Conservation (phyloP, 2,329 filamentous ascomycete species). For the Anisogramma anomala region DNA sequence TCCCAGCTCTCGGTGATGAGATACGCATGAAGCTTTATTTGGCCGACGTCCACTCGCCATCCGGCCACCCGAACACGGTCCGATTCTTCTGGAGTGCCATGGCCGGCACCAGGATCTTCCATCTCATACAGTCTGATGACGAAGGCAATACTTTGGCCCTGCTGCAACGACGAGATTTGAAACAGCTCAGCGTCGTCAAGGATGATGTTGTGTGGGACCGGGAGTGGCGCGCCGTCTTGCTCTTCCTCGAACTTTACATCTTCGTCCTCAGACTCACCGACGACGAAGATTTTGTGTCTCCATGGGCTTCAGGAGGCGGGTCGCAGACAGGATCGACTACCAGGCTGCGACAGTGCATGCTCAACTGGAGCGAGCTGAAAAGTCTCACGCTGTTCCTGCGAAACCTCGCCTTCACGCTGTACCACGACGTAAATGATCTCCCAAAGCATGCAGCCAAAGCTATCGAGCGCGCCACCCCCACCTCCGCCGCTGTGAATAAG, state of each 20-base stretch:
- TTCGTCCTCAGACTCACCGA: conserved; percentile 90
- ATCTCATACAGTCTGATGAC: conserved; percentile 22
- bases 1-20: conserved; percentile 70
- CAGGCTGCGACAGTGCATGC: conserved; percentile 49
- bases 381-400: conserved; percentile 74
- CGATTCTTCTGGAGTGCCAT: conserved; percentile 72
- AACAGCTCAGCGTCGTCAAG: conserved; percentile 10
- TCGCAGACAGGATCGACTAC: conserved; percentile 31
- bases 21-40: conserved; percentile 91
- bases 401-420: conserved; percentile 77
- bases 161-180: conserved; percentile 17
- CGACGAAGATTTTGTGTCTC: conserved; percentile 84
- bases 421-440: conserved; percentile 66
- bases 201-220: conserved; percentile 33
- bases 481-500: not conserved
- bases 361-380: conserved; percentile 61
- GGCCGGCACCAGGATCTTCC: conserved; percentile 32
- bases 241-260: conserved; percentile 89
- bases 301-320: conserved; percentile 28
- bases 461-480: conserved; percentile 18
- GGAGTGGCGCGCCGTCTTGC: conserved; percentile 79
- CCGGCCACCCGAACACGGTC: conserved; percentile 48
- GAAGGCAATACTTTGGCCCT: conserved; percentile 20
- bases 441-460: conserved; percentile 1
- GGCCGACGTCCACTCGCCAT: conserved; percentile 46